Evolutionary conservation across 192 early-diverging fungal species (phyloP), one percentile per base, ranked within the genome.

Genomic region (Cetraspora pellucida): DNA sequence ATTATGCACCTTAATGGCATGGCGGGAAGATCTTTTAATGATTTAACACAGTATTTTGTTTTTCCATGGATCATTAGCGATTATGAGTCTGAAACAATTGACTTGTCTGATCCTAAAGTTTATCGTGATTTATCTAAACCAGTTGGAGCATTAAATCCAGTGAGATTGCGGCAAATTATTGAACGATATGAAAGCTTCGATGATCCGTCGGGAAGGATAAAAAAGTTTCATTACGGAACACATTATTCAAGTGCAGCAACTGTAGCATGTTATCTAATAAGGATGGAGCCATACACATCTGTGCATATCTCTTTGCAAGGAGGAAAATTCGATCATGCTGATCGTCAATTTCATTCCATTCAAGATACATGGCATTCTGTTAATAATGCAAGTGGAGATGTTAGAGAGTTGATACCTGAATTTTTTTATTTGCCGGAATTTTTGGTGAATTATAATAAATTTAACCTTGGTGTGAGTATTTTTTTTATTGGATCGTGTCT

Each of bases 361-460:
- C 81, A 79, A 31, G 87, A 89, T 31, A 83, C 90, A 14, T 92
- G 91, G 91, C 78, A 84, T 37, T 90, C 90, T 16, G 45, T 44
- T 25, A 30, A 66, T 21, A 44, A 50, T 43, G 87, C 89, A 55
- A 82, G 85, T 45, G 88, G 90, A 52, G 91, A 92, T 78, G 95
- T 97, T 3, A 90, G 94, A 77, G 95, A 97, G 80, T 89, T 97
- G 59, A 94, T 94, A 10, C 95, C 95, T 2, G 95, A 97, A 80
- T 97, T 97, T 80, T 97, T 90, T 67, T 97, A 93, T 81, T 77
- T 93, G 75, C 95, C 95, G 6, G 94, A 96, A 69, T 96, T 95
- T 75, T 83, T 97, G 60, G 72, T 75, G 55, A 92, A 92, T 74
- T 81, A 82, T 58, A 90, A 88, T 63, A 78, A 83, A 47, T 82